Base-by-base conservation (phyloP, 2,329 filamentous ascomycete species). In the Diplodia corticola region DNA sequence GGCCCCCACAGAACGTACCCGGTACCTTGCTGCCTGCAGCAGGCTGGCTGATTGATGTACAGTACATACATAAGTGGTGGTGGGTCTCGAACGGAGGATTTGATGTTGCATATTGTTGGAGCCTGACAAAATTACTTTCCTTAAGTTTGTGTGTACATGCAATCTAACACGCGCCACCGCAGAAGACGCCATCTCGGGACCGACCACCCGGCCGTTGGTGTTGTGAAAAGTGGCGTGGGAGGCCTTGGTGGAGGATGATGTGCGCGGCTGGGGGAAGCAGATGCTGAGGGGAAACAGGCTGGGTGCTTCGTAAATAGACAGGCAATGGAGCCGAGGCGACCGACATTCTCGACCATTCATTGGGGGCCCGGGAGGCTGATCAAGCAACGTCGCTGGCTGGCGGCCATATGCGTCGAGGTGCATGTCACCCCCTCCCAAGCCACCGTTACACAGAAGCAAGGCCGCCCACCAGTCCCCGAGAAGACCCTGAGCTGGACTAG, bases 401-500 rank as follows among this genome's bases (percentile, higher is more conserved):
- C n/a, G 40, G n/a, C 40, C 40, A 9, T 7, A 35, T 10, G 12
- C 10, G 40, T 44, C 17, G 17, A 44, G 40, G 40, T 44, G 40
- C 40, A 20, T 44, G 5, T 40, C 37, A 40, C 6, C 28, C 28
- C 28, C n/a, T n/a, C 6, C 28, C 33, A 9, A 35, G 40, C 40
- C 40, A 44, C n/a, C 6, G 40, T 44, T 20, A 20, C 40, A 44
- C 40, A 20, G 40, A 10, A 44, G 1, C 40, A 20, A 44, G 40
- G 40, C 40, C 40, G 7, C 40, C 40, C 40, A 20, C 40, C 40
- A 44, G n/a, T n/a, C 40, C 20, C 40, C 40, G 40, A 44, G 4
- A 44, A 20, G 40, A 44, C 40, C 40, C 40, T 44, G 40, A 85
- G 85, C 63, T 79, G 84, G 3, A 79, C 80, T 5, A n/a, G n/a